Evolutionary conservation across 75 land plant genomes (phyloP).

Genomic region (Sequoiadendron giganteum): DNA sequence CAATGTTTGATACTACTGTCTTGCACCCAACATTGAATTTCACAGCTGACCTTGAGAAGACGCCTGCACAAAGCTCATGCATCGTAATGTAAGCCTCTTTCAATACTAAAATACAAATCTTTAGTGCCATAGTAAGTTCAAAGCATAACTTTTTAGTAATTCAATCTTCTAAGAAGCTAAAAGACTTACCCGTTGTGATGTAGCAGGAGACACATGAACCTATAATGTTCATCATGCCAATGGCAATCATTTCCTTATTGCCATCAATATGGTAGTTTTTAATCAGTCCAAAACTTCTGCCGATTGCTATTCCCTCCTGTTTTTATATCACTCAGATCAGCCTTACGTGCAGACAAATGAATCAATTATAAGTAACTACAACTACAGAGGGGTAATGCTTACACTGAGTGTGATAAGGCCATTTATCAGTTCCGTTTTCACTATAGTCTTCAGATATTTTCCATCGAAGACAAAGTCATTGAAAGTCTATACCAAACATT

Average conservation of each 20-base stretch:
- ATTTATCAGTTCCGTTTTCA: conserved; percentile 56
- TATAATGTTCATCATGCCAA: conserved; percentile 77
- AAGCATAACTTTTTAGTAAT: too few relatives aligned
- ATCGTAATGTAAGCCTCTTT: too few relatives aligned
- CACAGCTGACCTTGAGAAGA: too few relatives aligned
- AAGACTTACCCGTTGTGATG: conserved; percentile 66
- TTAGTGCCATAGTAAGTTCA: too few relatives aligned
- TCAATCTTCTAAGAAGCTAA: background rate
- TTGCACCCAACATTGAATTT: too few relatives aligned
- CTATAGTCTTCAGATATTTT: conserved; percentile 23
- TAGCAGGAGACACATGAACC: conserved; percentile 87
- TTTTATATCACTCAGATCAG: background rate
- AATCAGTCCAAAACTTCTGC: conserved; percentile 76
- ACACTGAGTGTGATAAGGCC: conserved; percentile 59
- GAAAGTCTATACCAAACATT: too few relatives aligned
- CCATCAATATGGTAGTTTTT: conserved; percentile 93
- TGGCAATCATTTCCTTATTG: conserved; percentile 90
- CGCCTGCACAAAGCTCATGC: too few relatives aligned
- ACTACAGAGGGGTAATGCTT: conserved; percentile 6
- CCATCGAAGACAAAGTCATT: conserved; percentile 13
- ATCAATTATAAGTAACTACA: background rate
- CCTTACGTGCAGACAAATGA: background rate
- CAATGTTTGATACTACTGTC: too few relatives aligned
- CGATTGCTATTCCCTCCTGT: conserved; percentile 83
- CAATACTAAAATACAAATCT: too few relatives aligned